These are phyloP conservation scores for Linnemannia elongata DNA, from an alignment of 192 early-diverging fungal genomes.

Conservation along the genomic window DNA sequence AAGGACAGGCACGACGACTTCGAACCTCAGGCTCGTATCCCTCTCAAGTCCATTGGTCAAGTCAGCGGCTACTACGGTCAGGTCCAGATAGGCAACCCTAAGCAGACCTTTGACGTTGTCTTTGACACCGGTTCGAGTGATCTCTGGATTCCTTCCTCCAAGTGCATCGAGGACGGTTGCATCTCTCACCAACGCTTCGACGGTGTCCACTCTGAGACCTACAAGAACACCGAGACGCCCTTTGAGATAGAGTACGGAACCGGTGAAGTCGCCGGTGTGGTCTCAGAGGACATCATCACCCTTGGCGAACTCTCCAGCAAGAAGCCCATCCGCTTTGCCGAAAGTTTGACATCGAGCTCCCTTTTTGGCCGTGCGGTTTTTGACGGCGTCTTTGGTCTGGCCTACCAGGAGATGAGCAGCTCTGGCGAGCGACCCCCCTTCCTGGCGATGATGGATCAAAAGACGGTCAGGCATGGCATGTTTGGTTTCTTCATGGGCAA, in stretches of 20 bases:
- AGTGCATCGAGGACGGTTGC: slow-evolving; percentile 58
- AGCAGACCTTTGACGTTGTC: slow-evolving; percentile 53
- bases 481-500: slow-evolving; percentile 52
- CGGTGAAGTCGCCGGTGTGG: slow-evolving; percentile 37
- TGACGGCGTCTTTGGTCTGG: slow-evolving; percentile 54
- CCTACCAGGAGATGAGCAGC: slow-evolving; percentile 52
- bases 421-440: slow-evolving; percentile 42
- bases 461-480: slow-evolving; percentile 21
- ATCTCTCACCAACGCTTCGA: slow-evolving; percentile 38
- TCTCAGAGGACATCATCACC: slow-evolving; percentile 44
- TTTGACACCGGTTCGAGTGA: slow-evolving; percentile 76
- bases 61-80: slow-evolving; percentile 53
- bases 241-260: slow-evolving; percentile 56
- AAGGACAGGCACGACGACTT: background rate
- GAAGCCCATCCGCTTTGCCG: slow-evolving; percentile 38
- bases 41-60: slow-evolving; percentile 33
- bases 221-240: background rate
- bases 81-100: slow-evolving; percentile 49
- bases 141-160: slow-evolving; percentile 69
- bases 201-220: slow-evolving; percentile 19
- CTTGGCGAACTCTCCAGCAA: slow-evolving; percentile 32
- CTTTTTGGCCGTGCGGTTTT: slow-evolving; percentile 44
- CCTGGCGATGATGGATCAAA: slow-evolving; percentile 46
- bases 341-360: slow-evolving; percentile 36
- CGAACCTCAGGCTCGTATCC: slow-evolving; percentile 35